Conservation (phyloP, 108 stramenopile genomes). For the Nannochloropsis gaditana region DNA sequence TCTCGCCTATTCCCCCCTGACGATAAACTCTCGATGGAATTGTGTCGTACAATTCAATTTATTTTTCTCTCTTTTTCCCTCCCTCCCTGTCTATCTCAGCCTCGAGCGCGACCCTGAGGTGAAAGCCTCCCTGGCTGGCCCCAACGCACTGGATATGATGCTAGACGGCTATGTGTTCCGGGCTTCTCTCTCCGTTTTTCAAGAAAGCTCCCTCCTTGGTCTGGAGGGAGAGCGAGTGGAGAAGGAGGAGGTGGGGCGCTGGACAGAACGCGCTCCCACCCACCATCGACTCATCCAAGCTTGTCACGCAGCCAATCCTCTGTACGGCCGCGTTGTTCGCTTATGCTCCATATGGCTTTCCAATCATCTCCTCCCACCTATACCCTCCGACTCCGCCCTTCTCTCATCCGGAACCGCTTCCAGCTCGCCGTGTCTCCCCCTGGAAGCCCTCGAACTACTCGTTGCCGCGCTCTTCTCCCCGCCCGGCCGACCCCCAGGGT, state of each 20-base stretch:
- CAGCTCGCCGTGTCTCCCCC: neutral
- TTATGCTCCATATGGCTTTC: neutral
- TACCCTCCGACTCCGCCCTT: neutral
- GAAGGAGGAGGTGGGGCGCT: neutral
- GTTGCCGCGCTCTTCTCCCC: neutral
- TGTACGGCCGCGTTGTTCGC: neutral
- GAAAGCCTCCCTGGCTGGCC: neutral
- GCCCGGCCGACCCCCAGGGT: neutral
- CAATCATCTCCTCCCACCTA: conserved; percentile 1
- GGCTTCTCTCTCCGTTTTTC: neutral
- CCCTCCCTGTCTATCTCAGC: neutral
- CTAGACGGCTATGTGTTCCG: neutral
- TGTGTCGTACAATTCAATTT: neutral
- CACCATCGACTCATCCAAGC: neutral
- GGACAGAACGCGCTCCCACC: neutral
- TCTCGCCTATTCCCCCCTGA: no score
- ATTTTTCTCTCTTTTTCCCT: neutral
- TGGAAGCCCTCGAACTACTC: conserved; percentile 13
- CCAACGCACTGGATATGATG: neutral
- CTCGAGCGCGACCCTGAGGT: neutral
- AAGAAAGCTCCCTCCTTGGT: neutral
- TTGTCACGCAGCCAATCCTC: neutral
- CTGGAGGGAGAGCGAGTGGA: neutral
- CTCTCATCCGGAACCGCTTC: neutral
- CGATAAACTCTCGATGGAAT: no score